Evolutionary conservation across 2,329 filamentous ascomycete species (phyloP), one percentile per base, ranked within the genome.

Genomic region (Torrubiella hemipterigena): DNA sequence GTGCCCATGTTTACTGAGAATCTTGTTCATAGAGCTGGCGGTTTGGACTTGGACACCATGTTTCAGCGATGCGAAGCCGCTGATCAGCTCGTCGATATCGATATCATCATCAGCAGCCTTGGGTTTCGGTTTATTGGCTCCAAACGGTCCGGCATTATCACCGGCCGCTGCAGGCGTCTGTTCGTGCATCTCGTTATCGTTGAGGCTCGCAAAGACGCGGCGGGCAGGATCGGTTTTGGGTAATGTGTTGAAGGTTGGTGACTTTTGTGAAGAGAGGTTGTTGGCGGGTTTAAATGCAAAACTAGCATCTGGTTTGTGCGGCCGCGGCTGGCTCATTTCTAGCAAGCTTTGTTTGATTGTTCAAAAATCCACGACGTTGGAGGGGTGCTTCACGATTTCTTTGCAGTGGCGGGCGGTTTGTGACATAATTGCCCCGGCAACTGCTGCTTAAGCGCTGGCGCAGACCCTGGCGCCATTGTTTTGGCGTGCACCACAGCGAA

Each of bases 101-200:
- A 36, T 33, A 31, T 56, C 53, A 20, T 40, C 41, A 32, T 53
- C 50, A 36, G 51, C 19, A 47, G 44, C 18, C 34, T 33, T n/a
- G 37, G 19, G 29, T 37, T 41, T 16, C 49, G 49, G 33, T 48
- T 42, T 35, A 48, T 54, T 17, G 45, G 45, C n/a, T 46, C 46
- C 22, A 8, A 33, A 29, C 2, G 29, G 31, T 28, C 48, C 48
- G 13, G 65, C 55, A 45, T 45, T 62, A 46, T 45, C 48, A 21
- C 52, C 61, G 48, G 44, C 56, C 59, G 56, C 65, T 38, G 54
- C 61, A 37, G 48, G 65, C 45, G 44, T 64, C 42, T 48, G 62
- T 54, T 58, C 67, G 46, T 56, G 63, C 42, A 58, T 66, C 65
- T 67, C 68, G 41, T 31, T 42, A 40, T 12, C 17, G 10, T 31